Conservation (phyloP, 805 yeast species). For the Cyberlindnera sargentensis region DNA sequence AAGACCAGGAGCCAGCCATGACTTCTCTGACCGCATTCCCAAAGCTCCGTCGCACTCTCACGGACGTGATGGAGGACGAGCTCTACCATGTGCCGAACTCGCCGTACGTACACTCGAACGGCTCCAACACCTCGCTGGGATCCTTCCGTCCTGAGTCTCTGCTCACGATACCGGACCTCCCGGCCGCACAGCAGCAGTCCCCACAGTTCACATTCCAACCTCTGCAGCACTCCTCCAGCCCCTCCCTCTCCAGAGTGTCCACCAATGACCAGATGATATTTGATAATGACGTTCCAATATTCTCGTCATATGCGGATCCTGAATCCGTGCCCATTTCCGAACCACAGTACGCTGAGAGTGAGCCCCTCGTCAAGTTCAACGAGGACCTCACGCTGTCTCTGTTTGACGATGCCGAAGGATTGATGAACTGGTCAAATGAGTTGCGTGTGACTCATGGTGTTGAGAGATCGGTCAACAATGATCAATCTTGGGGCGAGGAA, state of each 20-base stretch:
- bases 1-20: constrained; percentile 23
- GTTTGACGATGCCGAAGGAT: constrained; percentile 1
- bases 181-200: constrained; percentile 2
- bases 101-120: constrained; percentile 2
- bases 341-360: constrained; percentile 3
- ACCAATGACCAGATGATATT: constrained; percentile 9
- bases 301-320: constrained; percentile 1
- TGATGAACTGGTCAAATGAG: constrained; percentile 1
- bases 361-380: constrained; percentile 20
- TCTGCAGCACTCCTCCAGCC: not conserved
- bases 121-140: constrained; percentile 3
- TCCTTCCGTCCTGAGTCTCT: not conserved
- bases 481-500: constrained; percentile 1
- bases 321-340: constrained; percentile 1
- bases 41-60: constrained; percentile 42
- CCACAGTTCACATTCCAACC: constrained; percentile 1
- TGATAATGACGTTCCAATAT: constrained; percentile 3
- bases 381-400: constrained; percentile 18
- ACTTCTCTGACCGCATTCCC: constrained; percentile 45
- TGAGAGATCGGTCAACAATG: not conserved
- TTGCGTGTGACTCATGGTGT: not conserved
- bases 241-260: constrained; percentile 7
- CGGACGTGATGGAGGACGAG: constrained; percentile 57
- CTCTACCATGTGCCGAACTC: constrained; percentile 32
- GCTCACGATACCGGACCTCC: constrained; percentile 3